Evolutionary conservation across 352 stramenopile genomes (phyloP).

Genomic region (Plasmopara viticola): DNA sequence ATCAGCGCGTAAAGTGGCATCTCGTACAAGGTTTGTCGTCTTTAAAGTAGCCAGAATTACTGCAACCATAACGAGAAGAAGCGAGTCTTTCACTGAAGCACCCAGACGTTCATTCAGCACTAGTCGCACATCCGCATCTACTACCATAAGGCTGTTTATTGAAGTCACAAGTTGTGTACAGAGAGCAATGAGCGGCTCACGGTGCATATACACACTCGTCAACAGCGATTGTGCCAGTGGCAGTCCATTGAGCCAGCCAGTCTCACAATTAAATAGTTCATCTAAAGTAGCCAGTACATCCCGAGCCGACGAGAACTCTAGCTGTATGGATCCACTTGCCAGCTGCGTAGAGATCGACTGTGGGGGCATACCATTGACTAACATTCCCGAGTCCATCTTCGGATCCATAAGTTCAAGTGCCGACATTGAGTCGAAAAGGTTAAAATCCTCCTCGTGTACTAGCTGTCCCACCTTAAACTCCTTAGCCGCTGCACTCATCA

Average conservation of each 20-base stretch:
- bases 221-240: conserved; percentile 85
- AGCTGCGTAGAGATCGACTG: conserved; percentile 53
- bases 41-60: conserved; percentile 65
- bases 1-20: conserved; percentile 85
- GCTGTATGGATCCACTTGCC: conserved; percentile 27
- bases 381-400: conserved; percentile 91
- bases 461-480: conserved; percentile 78
- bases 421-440: conserved; percentile 92
- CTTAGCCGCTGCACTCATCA: conserved; percentile 57
- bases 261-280: conserved; percentile 65
- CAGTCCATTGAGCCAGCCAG: conserved; percentile 79
- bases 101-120: conserved; percentile 29
- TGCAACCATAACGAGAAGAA: conserved; percentile 69
- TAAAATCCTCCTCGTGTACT: conserved; percentile 79
- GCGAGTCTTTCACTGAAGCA: conserved; percentile 36
- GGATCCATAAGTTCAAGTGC: conserved; percentile 91
- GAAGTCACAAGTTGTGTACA: conserved; percentile 36
- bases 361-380: conserved; percentile 49
- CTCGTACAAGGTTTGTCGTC: conserved; percentile 70
- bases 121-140: conserved; percentile 21
- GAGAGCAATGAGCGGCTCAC: conserved; percentile 65
- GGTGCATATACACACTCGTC: conserved; percentile 87
- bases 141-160: conserved; percentile 20
- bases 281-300: conserved; percentile 75
- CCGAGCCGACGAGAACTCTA: conserved; percentile 56